These are phyloP conservation scores for Gloeostereum incarnatum DNA, from an alignment of 768 basidiomycete genomes.

Conservation along the genomic window DNA sequence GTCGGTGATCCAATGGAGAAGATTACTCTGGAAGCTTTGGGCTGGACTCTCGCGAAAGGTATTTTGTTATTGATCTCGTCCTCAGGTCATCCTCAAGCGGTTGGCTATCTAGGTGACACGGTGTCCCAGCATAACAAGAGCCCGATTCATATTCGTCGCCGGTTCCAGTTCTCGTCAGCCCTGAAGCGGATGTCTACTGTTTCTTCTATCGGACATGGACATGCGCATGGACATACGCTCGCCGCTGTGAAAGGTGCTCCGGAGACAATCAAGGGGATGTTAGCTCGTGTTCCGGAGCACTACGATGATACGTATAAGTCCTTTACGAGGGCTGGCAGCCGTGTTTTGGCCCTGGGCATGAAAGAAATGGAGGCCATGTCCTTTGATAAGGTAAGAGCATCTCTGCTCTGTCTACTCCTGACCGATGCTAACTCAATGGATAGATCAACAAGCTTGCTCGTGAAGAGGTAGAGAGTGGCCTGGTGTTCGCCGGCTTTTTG, in stretches of 20 bases:
- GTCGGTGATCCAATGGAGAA: slow-evolving; percentile 99
- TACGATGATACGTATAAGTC: slow-evolving; percentile 96
- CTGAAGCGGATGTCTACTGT: slow-evolving; percentile 97
- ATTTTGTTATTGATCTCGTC: slow-evolving; percentile 6
- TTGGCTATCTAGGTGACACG: slow-evolving; percentile 36
- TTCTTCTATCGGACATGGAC: slow-evolving; percentile 38
- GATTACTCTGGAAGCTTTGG: slow-evolving; percentile 83
- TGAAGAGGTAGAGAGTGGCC: slow-evolving; percentile 66
- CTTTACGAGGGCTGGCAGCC: slow-evolving; percentile 87
- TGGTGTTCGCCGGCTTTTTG: slow-evolving; percentile 91
- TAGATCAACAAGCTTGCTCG: slow-evolving; percentile 88
- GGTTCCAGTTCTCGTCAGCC: slow-evolving; percentile 97
- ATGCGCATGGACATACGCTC: slow-evolving; percentile 42
- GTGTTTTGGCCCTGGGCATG: slow-evolving; percentile 85
- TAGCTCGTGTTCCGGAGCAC: slow-evolving; percentile 54
- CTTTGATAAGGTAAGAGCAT: slow-evolving; percentile 59
- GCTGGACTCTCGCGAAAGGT: slow-evolving; percentile 79
- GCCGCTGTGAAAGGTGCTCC: slow-evolving; percentile 93
- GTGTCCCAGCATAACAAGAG: slow-evolving; percentile 45
- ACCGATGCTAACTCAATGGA: not conserved
- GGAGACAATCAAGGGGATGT: slow-evolving; percentile 91
- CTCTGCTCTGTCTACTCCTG: not conserved
- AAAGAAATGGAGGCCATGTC: slow-evolving; percentile 73
- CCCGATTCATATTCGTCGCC: slow-evolving; percentile 68
- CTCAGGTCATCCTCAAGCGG: not conserved